phyloP scores from a whole-genome alignment of 2,329 filamentous ascomycete species.

The Aureobasidium subglaciale region DNA sequence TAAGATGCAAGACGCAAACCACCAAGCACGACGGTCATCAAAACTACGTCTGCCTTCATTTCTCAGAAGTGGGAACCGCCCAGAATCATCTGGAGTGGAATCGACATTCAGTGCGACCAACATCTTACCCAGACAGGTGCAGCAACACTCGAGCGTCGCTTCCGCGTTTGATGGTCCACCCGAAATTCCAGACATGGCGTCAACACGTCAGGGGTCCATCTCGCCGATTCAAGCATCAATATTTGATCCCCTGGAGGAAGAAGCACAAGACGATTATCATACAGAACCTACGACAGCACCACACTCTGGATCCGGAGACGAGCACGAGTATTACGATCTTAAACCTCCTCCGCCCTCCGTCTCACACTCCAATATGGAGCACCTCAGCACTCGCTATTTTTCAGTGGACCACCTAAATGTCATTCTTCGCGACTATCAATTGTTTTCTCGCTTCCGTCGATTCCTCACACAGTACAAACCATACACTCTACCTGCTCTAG shows the following conservation, averaged over 20 bases:
- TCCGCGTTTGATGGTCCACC: slow-evolving; percentile 6
- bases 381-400: slow-evolving; percentile 33
- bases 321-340: slow-evolving; percentile 31
- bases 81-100: not conserved
- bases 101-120: slow-evolving; percentile 17
- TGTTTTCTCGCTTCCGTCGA: slow-evolving; percentile 30
- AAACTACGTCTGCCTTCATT: slow-evolving; percentile 4
- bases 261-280: slow-evolving; percentile 4
- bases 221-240: slow-evolving; percentile 19
- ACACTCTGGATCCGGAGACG: slow-evolving; percentile 20
- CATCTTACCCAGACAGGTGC: slow-evolving; percentile 1
- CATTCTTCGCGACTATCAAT: slow-evolving; percentile 33
- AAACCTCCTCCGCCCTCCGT: slow-evolving; percentile 33
- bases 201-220: not conserved
- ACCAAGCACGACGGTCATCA: not conserved
- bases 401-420: slow-evolving; percentile 36
- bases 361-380: slow-evolving; percentile 28
- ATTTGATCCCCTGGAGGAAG: slow-evolving; percentile 19
- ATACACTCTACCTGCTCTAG: slow-evolving; percentile 28
- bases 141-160: not conserved
- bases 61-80: not conserved
- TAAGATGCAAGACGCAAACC: slow-evolving; percentile 10
- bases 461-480: slow-evolving; percentile 36
- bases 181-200: slow-evolving; percentile 15
- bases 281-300: slow-evolving; percentile 22